Evolutionary conservation across 2,329 filamentous ascomycete genomes (phyloP).

Genomic region (Hypoxylon sp.): DNA sequence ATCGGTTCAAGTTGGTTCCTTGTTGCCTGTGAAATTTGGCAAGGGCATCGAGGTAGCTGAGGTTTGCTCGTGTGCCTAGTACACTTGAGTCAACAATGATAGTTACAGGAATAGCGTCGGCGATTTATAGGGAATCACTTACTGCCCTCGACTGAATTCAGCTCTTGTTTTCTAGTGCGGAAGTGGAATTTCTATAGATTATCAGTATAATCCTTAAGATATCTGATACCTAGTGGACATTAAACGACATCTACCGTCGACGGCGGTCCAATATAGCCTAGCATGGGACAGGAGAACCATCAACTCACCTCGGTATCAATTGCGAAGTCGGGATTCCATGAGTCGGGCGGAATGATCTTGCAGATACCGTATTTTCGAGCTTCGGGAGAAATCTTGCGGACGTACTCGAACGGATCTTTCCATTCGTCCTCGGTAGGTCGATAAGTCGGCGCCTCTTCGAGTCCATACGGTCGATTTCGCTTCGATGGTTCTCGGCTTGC

Average conservation of each 20-base stretch:
- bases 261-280: background rate
- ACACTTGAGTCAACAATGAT: slow-evolving; percentile 23
- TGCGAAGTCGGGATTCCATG: slow-evolving; percentile 94
- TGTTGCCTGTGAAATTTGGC: slow-evolving; percentile 98
- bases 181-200: slow-evolving; percentile 89
- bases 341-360: slow-evolving; percentile 94
- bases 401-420: slow-evolving; percentile 93
- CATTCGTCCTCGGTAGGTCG: slow-evolving; percentile 93
- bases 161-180: slow-evolving; percentile 92
- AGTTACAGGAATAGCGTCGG: slow-evolving; percentile 15
- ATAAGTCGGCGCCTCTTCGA: slow-evolving; percentile 92
- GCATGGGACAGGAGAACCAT: slow-evolving; percentile 1
- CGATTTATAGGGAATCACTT: slow-evolving; percentile 58
- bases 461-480: slow-evolving; percentile 83
- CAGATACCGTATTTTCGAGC: slow-evolving; percentile 91
- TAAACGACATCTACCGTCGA: background rate
- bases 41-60: slow-evolving; percentile 95
- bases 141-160: slow-evolving; percentile 99
- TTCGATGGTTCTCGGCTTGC: slow-evolving; percentile 82
- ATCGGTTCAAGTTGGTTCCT: slow-evolving; percentile 91
- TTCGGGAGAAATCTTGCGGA: slow-evolving; percentile 90
- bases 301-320: slow-evolving; percentile 92
- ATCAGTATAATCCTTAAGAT: slow-evolving; percentile 34
- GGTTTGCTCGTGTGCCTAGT: slow-evolving; percentile 89
- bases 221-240: background rate